phyloP scores from a whole-genome alignment of 2,329 filamentous ascomycete genomes.

The Xylariaceae sp. region DNA sequence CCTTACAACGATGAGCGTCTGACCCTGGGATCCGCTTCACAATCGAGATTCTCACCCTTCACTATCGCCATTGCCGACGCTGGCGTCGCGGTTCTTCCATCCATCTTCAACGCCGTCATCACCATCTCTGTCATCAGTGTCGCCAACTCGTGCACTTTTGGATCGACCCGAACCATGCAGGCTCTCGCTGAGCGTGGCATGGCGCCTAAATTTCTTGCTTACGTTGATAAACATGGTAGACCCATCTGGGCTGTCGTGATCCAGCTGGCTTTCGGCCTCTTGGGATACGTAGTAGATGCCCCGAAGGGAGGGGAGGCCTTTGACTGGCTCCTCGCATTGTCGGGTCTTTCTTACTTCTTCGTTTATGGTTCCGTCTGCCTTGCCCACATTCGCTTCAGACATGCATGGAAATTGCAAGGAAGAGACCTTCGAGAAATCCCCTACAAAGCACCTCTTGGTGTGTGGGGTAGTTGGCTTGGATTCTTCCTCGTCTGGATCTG shows the following conservation, averaged over 20 bases:
- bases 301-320: slow-evolving; percentile 45
- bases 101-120: slow-evolving; percentile 52
- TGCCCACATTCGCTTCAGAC: slow-evolving; percentile 62
- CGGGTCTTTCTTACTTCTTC: slow-evolving; percentile 69
- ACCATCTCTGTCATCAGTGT: slow-evolving; percentile 49
- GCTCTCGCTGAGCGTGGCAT: slow-evolving; percentile 45
- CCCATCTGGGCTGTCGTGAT: slow-evolving; percentile 52
- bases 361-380: slow-evolving; percentile 69
- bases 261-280: slow-evolving; percentile 53
- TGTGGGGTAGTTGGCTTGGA: slow-evolving; percentile 66
- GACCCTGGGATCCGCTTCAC: slow-evolving; percentile 33
- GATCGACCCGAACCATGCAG: slow-evolving; percentile 48
- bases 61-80: slow-evolving; percentile 49
- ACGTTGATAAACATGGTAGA: slow-evolving; percentile 59
- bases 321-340: slow-evolving; percentile 65
- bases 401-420: slow-evolving; percentile 57
- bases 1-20: slow-evolving; percentile 40
- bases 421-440: slow-evolving; percentile 47
- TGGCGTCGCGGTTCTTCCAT: slow-evolving; percentile 46
- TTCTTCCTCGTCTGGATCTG: slow-evolving; percentile 63
- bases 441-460: slow-evolving; percentile 47
- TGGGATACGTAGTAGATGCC: slow-evolving; percentile 54
- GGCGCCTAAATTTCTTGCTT: slow-evolving; percentile 54
- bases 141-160: slow-evolving; percentile 49
- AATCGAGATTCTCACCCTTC: slow-evolving; percentile 47